phyloP scores from a whole-genome alignment of 768 basidiomycete species.

The Exsudoporus frostii region DNA sequence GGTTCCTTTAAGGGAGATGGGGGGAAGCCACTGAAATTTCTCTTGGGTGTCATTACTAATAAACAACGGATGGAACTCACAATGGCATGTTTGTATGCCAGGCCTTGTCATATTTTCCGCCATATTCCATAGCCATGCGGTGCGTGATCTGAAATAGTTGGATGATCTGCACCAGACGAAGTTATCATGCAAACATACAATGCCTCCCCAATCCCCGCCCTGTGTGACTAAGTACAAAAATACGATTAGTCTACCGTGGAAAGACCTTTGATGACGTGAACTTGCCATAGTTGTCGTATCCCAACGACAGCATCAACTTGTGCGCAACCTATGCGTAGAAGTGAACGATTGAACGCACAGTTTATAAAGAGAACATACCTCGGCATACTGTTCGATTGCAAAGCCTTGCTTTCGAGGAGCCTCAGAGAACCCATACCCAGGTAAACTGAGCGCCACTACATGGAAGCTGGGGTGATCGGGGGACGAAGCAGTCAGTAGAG shows the following conservation, averaged over 20 bases:
- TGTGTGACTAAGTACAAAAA: slow-evolving; percentile 40
- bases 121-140: slow-evolving; percentile 34
- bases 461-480: slow-evolving; percentile 54
- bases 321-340: slow-evolving; percentile 36
- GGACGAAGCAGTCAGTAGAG: slow-evolving; percentile 43
- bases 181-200: slow-evolving; percentile 24
- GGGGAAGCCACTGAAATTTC: slow-evolving; percentile 16
- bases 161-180: not conserved
- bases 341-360: not conserved
- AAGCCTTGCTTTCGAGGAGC: slow-evolving; percentile 55
- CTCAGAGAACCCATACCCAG: slow-evolving; percentile 62
- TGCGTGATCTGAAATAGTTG: slow-evolving; percentile 32
- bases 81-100: slow-evolving; percentile 49
- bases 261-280: not conserved
- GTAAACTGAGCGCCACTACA: slow-evolving; percentile 56
- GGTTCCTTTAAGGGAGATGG: slow-evolving; percentile 27
- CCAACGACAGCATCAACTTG: slow-evolving; percentile 48
- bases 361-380: slow-evolving; percentile 33
- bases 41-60: not conserved
- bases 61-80: slow-evolving; percentile 28
- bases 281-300: slow-evolving; percentile 48
- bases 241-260: not conserved
- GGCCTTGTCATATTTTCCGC: slow-evolving; percentile 44
- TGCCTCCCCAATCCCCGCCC: slow-evolving; percentile 47
- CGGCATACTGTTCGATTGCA: slow-evolving; percentile 47